Evolutionary conservation across 2,329 filamentous ascomycete species (phyloP), one percentile per base, ranked within the genome.

Genomic region (Penicillium sp.): DNA sequence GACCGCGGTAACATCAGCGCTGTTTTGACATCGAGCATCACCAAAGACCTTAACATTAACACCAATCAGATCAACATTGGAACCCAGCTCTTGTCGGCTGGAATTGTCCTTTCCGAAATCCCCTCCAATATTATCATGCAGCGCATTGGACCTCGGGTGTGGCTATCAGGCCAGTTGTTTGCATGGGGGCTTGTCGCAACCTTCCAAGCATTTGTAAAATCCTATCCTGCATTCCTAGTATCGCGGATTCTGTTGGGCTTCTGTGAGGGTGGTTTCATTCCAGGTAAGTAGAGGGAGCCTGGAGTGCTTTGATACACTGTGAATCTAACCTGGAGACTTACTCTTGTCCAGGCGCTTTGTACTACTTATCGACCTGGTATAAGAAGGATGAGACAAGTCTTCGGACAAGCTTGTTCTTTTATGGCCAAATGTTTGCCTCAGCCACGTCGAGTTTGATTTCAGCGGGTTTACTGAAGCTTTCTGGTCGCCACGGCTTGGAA

Each of bases 11-110:
- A 80, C 59, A 84, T 75, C 55, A 80, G 79, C 57, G 83, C 82
- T 37, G 83, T 83, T 2, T 64, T 85, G 41, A 85, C 82, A 3
- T 82, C 84, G 42, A 80, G 76, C 3, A 82, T 85, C 64, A 78
- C 83, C 47, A 67, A 76, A 20, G 83, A 85, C 63, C 76, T 85
- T 20, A 71, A 75, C 15, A 78, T 85, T 61, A 78, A 76, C 2
- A 81, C 82, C 5, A 79, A 84, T 59, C 78, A 84, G 61, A 79
- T 83, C 69, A 86, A 86, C 63, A 81, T 85, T 35, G 83, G 82
- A 4, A 78, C 82, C 25, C 81, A 83, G 59, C 73, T 85, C 58
- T 73, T 84, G 1, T 83, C 81, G 0, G 73, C 81, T 1, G 81
- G 81, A 15, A 83, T 84, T 43, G 80, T 83, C 2, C 71, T 83